Evolutionary conservation across 495 filamentous ascomycete genomes (phyloP), one percentile per base, ranked within the genome.

Genomic region (Tuber calosporum): DNA sequence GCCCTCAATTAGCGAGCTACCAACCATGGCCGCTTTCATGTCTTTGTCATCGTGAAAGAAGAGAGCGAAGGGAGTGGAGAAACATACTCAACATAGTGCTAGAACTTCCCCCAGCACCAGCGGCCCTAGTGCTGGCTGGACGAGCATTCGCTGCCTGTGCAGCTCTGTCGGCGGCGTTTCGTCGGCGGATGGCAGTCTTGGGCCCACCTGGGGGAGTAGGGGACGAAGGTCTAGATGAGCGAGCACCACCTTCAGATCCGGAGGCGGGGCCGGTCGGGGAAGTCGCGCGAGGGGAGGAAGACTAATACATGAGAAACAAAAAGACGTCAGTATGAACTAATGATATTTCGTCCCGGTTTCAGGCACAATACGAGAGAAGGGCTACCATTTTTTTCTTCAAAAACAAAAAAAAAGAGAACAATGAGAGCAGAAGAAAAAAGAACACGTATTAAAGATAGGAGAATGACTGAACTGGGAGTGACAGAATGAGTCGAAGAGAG

Each of bases 81-180:
- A 67, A 87, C 89, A 74, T 87, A 90, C 94, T 93, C 83, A 99
- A 88, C 95, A 99, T 99, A 67, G 95, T 99, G 83, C 93, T 95
- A 83, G 90, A 95, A 78, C 93, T 97, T 73, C 95, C 95, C 74
- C 95, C 95, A 15, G 96, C 95, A 75, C 96, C 95, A 22, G 95
- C 95, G 42, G 94, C 89, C 75, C 96, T 87, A 71, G 95, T 99
- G 82, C 92, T 94, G 83, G 89, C 91, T 39, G 95, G 95, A 69
- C 95, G 85, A 69, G 87, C 90, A 90, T 96, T 99, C 76, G 93
- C 93, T 72, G 93, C 87, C 84, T 93, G 93, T 81, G 97, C 94
- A 83, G 95, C 95, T 85, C 96, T 90, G 83, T 99, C 95, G 73
- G 94, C 94, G 4, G 95, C 93, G 39, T 95, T 95, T 81, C 93